These are phyloP conservation scores for Wickerhamiella dianesei DNA, from an alignment of 805 yeast species.

Conservation along the genomic window DNA sequence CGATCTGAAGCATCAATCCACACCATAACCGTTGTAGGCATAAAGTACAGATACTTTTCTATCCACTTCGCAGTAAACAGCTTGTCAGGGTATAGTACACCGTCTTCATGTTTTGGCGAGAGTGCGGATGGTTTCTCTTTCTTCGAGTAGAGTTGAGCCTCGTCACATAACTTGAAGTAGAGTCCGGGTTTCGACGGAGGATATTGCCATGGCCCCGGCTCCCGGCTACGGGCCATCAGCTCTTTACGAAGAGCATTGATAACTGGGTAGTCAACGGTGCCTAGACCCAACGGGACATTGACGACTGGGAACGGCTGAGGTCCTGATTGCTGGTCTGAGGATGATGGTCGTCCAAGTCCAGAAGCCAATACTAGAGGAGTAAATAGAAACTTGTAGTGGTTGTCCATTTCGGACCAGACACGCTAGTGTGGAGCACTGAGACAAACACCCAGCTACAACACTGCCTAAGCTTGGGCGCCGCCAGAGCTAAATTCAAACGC, in stretches of 20 bases:
- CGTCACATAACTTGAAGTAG: conserved; percentile 5
- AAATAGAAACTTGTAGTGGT: background rate
- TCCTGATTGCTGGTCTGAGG: background rate
- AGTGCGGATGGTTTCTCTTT: conserved; percentile 21
- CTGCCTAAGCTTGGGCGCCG: background rate
- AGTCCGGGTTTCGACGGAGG: conserved; percentile 3
- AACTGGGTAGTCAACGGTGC: background rate
- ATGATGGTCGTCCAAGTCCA: conserved; percentile 1
- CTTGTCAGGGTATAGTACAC: conserved; percentile 30
- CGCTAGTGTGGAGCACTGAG: background rate
- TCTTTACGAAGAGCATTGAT: background rate
- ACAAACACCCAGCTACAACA: background rate
- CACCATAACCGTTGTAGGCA: conserved; percentile 37
- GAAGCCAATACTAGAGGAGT: conserved; percentile 3
- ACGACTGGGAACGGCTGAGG: background rate
- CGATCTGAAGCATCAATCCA: conserved; percentile 28
- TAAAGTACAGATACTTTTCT: conserved; percentile 33
- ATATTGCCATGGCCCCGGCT: conserved; percentile 10
- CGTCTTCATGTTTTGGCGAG: conserved; percentile 35
- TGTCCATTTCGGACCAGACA: background rate
- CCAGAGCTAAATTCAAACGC: too few species aligned
- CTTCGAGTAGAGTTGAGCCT: conserved; percentile 6
- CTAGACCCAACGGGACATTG: background rate
- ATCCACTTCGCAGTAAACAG: conserved; percentile 39
- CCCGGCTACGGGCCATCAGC: conserved; percentile 1